A percentile compares a stretch with the other conserved stretches of the same genome.
Evolutionary conservation across 2,329 filamentous ascomycete species (phyloP).

Genomic region (Allantophomopsis cytisporea): DNA sequence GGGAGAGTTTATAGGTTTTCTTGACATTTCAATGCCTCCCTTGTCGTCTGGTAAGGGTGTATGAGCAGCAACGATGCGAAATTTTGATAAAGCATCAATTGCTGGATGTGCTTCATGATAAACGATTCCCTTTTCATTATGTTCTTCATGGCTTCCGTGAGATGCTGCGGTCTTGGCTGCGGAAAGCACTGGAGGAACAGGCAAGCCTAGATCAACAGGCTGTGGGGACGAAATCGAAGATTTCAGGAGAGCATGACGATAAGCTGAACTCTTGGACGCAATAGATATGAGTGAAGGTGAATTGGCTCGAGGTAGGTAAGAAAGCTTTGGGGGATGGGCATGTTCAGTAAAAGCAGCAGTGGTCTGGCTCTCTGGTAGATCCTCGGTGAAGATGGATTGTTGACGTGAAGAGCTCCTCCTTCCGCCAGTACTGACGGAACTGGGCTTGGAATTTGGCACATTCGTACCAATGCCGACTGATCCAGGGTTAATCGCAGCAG

Average conservation of each 20-base stretch:
- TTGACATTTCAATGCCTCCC: background rate
- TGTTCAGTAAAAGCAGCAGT: background rate
- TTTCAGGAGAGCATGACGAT: constrained; percentile 13
- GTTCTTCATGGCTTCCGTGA: no score
- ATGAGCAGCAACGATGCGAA: background rate
- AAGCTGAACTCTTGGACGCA: constrained; percentile 10
- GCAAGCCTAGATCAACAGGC: constrained; percentile 10
- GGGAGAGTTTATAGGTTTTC: background rate
- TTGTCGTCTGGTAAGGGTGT: background rate
- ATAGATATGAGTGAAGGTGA: constrained; percentile 11
- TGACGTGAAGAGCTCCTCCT: background rate
- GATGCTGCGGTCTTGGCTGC: background rate
- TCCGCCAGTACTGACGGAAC: background rate
- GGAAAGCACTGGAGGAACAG: constrained; percentile 10
- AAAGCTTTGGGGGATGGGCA: background rate
- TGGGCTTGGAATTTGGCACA: background rate
- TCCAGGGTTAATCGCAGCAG: background rate
- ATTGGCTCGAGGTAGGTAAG: constrained; percentile 5
- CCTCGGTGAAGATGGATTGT: background rate
- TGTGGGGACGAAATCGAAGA: constrained; percentile 7
- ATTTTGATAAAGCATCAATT: background rate
- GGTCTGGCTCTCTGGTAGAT: constrained; percentile 1
- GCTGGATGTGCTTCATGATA: background rate
- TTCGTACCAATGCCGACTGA: background rate
- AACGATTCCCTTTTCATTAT: background rate